These are phyloP conservation scores for Trichoderma simmonsii DNA, from an alignment of 2,329 filamentous ascomycete genomes.

Conservation along the genomic window DNA sequence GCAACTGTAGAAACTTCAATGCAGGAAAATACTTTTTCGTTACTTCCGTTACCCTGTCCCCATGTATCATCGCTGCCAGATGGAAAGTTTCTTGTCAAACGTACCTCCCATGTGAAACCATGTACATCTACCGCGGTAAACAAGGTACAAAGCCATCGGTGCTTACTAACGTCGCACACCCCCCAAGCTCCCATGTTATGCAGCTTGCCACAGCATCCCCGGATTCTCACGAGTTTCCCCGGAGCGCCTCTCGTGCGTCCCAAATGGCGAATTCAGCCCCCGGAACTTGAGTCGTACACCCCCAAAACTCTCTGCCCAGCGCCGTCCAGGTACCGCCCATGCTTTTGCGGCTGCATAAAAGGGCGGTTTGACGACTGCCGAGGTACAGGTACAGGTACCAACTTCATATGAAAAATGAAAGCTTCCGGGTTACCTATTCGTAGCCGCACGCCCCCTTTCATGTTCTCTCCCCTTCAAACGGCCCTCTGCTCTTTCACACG, in stretches of 20 bases:
- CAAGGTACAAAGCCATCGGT: not conserved
- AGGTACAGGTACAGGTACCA: not conserved
- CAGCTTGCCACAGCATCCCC: constrained; percentile 16
- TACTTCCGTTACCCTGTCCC: not conserved
- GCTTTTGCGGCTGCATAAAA: not conserved
- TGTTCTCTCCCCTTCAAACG: not conserved
- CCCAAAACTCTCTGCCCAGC: not conserved
- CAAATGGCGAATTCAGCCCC: not conserved
- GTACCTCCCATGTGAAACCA: not conserved
- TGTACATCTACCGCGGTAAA: not conserved
- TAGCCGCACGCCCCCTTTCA: not conserved
- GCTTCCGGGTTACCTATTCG: not conserved
- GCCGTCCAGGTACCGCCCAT: not conserved
- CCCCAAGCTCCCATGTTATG: not conserved
- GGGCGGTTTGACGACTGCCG: not conserved
- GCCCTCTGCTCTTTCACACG: not conserved
- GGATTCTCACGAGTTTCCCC: constrained; percentile 16
- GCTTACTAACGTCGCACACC: not conserved
- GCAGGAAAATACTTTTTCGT: not conserved
- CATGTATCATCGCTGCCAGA: not conserved
- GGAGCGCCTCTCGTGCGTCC: not conserved
- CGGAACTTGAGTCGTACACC: not conserved
- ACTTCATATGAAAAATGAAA: not conserved
- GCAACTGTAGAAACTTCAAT: not conserved
- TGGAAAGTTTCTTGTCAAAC: not conserved